These are phyloP conservation scores for Lentinus tigrinus DNA, from an alignment of 768 basidiomycete species.

Conservation along the genomic window DNA sequence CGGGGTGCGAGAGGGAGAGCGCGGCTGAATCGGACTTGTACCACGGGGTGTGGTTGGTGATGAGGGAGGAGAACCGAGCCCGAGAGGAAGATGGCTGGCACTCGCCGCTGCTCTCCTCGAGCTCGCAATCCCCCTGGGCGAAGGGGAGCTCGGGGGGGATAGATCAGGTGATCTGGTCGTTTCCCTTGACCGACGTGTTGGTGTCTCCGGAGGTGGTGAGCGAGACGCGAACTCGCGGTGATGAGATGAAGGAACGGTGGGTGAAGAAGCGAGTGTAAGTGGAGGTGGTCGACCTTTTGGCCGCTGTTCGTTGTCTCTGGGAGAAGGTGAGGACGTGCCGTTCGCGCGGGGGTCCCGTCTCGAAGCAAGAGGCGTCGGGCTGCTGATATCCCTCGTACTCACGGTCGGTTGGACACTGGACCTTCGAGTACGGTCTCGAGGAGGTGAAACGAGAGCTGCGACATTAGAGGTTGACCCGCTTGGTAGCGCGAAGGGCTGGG, in stretches of 20 bases:
- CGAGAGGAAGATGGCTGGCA: conserved; percentile 41
- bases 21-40: conserved; percentile 43
- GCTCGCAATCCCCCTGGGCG: conserved; percentile 38
- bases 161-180: conserved; percentile 25
- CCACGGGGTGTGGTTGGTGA: conserved; percentile 39
- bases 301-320: conserved; percentile 28
- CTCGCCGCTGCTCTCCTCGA: conserved; percentile 39
- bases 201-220: conserved; percentile 29
- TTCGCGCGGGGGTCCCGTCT: conserved; percentile 30
- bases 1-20: conserved; percentile 42
- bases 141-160: conserved; percentile 46
- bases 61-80: conserved; percentile 35
- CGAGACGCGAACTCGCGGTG: conserved; percentile 10
- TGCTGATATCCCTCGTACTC: conserved; percentile 39
- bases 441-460: conserved; percentile 45
- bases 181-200: conserved; percentile 33
- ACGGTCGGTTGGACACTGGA: conserved; percentile 33
- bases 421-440: conserved; percentile 44
- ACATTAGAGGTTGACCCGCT: conserved; percentile 48
- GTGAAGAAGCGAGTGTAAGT: conserved; percentile 19
- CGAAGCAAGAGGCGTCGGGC: conserved; percentile 36
- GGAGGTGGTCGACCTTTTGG: conserved; percentile 27
- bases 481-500: conserved; percentile 43
- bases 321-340: conserved; percentile 22
- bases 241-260: conserved; percentile 17